Percentiles rank a stretch among this genome's conserved stretches.
These are phyloP conservation scores for Bifiguratus adelaidae DNA, from an alignment of 192 early-diverging fungal species.

Conservation along the genomic window DNA sequence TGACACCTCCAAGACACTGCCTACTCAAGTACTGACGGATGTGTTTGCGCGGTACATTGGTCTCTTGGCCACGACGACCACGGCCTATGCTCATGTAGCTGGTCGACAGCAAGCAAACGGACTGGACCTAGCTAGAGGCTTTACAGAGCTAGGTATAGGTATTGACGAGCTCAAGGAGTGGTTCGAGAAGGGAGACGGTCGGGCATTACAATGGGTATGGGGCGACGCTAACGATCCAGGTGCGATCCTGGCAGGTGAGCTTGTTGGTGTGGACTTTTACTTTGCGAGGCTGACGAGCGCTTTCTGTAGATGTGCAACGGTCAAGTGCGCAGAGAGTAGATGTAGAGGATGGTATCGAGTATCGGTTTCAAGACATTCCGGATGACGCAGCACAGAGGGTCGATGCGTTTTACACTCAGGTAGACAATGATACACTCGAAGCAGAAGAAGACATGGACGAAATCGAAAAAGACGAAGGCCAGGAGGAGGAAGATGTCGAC, in stretches of 20 bases:
- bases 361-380: no score
- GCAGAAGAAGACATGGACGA: background rate
- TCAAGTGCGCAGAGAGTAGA: background rate
- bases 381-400: background rate
- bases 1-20: slow-evolving; percentile 27
- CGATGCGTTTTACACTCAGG: no score
- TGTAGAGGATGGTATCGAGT: no score
- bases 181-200: slow-evolving; percentile 29
- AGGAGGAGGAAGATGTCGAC: background rate
- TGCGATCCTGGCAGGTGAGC: slow-evolving; percentile 26
- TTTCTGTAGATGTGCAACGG: background rate
- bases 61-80: slow-evolving; percentile 27
- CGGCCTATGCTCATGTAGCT: slow-evolving; percentile 30
- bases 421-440: no score
- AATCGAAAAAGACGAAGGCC: background rate
- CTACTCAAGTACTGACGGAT: slow-evolving; percentile 33
- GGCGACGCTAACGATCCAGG: slow-evolving; percentile 30
- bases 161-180: slow-evolving; percentile 26
- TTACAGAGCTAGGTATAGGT: slow-evolving; percentile 31
- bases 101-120: slow-evolving; percentile 28
- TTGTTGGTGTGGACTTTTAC: background rate
- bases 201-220: slow-evolving; percentile 24
- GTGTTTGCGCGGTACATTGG: slow-evolving; percentile 35
- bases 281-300: background rate
- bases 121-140: slow-evolving; percentile 25